A percentile compares a stretch with the other conserved stretches of the same genome.
Conservation (phyloP, 2,329 filamentous ascomycete species). For the Aspergillus fijiensis region DNA sequence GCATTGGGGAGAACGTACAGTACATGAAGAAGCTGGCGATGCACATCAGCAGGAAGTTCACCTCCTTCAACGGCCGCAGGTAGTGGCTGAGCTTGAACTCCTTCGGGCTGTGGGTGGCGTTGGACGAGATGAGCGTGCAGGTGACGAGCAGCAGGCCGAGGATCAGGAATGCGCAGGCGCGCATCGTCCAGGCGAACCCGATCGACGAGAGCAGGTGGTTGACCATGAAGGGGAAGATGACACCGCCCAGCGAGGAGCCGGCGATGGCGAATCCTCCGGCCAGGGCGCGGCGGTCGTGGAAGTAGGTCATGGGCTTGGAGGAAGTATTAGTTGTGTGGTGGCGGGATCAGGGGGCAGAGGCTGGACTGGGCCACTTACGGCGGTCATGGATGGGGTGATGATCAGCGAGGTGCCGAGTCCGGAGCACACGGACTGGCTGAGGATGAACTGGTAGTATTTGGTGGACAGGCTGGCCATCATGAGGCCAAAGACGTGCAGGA, state of each 20-base stretch:
- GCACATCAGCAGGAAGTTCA: constrained; percentile 4
- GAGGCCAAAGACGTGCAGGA: constrained; percentile 54
- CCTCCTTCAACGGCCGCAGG: constrained; percentile 3
- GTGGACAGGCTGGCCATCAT: constrained; percentile 54
- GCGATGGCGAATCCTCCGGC: constrained; percentile 53
- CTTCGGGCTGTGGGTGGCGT: constrained; percentile 3
- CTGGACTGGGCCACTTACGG: neutral
- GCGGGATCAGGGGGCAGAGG: neutral
- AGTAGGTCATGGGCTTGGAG: constrained; percentile 41
- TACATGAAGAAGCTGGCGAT: constrained; percentile 13
- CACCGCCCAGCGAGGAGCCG: constrained; percentile 52
- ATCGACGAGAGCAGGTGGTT: constrained; percentile 49
- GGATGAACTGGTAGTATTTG: constrained; percentile 47
- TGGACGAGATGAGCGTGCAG: constrained; percentile 49
- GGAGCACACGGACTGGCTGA: neutral
- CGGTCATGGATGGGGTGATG: too few relatives aligned
- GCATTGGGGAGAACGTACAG: neutral
- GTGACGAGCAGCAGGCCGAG: constrained; percentile 55
- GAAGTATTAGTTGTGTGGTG: too few relatives aligned
- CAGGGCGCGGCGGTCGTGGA: constrained; percentile 47
- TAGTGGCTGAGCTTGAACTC: neutral
- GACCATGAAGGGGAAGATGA: constrained; percentile 60
- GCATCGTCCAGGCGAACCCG: constrained; percentile 55
- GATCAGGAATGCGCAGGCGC: constrained; percentile 55
- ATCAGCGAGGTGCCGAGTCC: neutral